Conservation (phyloP, 495 filamentous ascomycete genomes). For the Neurospora sp. region DNA sequence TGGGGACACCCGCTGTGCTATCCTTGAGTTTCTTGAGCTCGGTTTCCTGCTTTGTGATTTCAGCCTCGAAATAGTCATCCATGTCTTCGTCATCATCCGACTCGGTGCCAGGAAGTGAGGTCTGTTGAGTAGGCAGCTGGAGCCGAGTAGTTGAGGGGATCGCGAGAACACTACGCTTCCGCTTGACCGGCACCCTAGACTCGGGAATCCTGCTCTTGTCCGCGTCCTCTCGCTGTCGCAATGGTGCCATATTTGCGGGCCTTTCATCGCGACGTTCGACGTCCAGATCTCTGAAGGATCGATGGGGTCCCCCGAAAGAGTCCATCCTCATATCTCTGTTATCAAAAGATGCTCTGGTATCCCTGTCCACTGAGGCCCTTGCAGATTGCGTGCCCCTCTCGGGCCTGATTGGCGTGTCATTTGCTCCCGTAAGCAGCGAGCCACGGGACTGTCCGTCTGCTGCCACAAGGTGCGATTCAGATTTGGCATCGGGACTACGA, state of each 20-base stretch:
- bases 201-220: neutral
- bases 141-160: conserved; percentile 6
- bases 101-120: conserved; percentile 20
- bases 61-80: conserved; percentile 37
- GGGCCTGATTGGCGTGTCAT: conserved; percentile 22
- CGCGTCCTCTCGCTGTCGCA: neutral
- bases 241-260: neutral
- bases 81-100: conserved; percentile 46
- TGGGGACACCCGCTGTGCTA: conserved; percentile 13
- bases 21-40: conserved; percentile 32
- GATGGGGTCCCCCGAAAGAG: conserved; percentile 6
- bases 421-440: conserved; percentile 22
- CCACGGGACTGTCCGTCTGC: conserved; percentile 24
- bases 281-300: conserved; percentile 2
- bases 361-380: conserved; percentile 27
- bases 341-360: conserved; percentile 13
- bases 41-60: conserved; percentile 32
- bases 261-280: neutral
- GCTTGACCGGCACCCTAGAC: neutral
- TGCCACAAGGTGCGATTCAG: conserved; percentile 18
- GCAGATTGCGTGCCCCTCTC: conserved; percentile 32
- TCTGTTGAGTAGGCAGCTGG: conserved; percentile 22
- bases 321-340: conserved; percentile 13
- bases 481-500: conserved; percentile 36
- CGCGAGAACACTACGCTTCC: conserved; percentile 8